phyloP scores from a whole-genome alignment of 441 rosid genomes.

The Hypseocharis bilobata region DNA sequence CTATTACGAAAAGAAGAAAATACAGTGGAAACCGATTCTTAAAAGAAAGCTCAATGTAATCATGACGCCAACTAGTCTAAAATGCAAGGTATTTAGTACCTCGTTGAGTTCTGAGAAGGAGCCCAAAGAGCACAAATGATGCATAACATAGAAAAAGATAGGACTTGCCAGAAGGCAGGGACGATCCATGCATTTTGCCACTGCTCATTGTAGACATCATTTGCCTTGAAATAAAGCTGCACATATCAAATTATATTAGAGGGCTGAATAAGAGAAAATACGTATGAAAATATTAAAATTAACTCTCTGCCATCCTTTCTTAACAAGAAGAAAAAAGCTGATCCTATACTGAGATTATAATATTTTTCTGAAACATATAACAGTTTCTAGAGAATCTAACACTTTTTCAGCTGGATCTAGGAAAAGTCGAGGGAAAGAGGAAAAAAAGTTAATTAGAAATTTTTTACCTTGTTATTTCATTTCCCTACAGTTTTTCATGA shows the following conservation, averaged over 20 bases:
- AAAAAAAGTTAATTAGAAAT: no score
- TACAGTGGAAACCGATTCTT: neutral
- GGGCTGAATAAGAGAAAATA: neutral
- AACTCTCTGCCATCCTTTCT: no score
- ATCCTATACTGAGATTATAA: neutral
- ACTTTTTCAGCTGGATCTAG: no score
- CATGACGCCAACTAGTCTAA: neutral
- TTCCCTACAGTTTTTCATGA: no score
- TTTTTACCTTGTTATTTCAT: no score
- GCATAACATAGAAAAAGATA: slow-evolving; percentile 64
- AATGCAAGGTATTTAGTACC: slow-evolving; percentile 34
- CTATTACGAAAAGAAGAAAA: slow-evolving; percentile 30
- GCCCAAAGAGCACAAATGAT: slow-evolving; percentile 86
- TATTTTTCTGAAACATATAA: no score
- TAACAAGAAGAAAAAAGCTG: neutral
- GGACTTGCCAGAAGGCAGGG: slow-evolving; percentile 86
- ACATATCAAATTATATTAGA: neutral
- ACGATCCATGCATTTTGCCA: slow-evolving; percentile 94
- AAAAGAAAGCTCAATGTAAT: no score
- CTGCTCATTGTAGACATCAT: slow-evolving; percentile 69
- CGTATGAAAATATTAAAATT: neutral
- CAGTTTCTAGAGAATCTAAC: neutral
- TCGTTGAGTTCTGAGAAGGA: slow-evolving; percentile 70
- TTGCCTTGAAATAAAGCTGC: slow-evolving; percentile 89
- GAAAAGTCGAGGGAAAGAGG: no score